Percentiles rank a stretch among this genome's conserved stretches.
Evolutionary conservation across 306 rosid species (phyloP).

Genomic region (Rubus parviflorus): DNA sequence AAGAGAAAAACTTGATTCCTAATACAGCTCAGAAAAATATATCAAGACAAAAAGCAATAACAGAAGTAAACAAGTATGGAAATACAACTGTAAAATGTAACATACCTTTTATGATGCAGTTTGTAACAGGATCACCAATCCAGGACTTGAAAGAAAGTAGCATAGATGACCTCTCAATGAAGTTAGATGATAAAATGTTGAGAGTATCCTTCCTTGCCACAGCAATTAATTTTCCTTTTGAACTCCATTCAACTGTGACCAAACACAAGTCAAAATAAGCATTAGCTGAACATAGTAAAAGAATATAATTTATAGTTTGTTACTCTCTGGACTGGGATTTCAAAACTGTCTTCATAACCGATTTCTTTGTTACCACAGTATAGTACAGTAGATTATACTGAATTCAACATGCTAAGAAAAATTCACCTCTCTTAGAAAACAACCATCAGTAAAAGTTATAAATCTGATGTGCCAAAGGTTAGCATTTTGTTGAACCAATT

Average conservation of each 20-base stretch:
- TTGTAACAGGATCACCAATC: conserved; percentile 42
- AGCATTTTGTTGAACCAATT: background rate
- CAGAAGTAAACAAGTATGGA: background rate
- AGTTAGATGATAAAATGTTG: conserved; percentile 62
- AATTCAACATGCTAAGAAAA: background rate
- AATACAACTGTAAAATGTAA: background rate
- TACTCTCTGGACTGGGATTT: background rate
- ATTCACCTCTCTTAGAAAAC: background rate
- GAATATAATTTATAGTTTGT: background rate
- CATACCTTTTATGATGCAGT: conserved; percentile 55
- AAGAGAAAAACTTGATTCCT: background rate
- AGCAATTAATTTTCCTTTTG: conserved; percentile 63
- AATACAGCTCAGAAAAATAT: background rate
- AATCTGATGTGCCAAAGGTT: background rate
- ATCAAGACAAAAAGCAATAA: background rate
- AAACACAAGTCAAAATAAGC: conserved; percentile 26
- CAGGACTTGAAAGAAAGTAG: conserved; percentile 46
- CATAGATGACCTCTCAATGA: conserved; percentile 58
- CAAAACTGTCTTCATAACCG: background rate
- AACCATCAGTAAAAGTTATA: background rate
- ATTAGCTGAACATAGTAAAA: conserved; percentile 1
- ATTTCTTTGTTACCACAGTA: background rate
- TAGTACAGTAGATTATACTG: background rate
- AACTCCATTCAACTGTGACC: conserved; percentile 71
- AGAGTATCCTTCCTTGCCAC: conserved; percentile 65